A percentile compares a stretch with the other conserved stretches of the same genome.
Evolutionary conservation across 2,329 filamentous ascomycete genomes (phyloP).

Genomic region (Xylaria hypoxylon): DNA sequence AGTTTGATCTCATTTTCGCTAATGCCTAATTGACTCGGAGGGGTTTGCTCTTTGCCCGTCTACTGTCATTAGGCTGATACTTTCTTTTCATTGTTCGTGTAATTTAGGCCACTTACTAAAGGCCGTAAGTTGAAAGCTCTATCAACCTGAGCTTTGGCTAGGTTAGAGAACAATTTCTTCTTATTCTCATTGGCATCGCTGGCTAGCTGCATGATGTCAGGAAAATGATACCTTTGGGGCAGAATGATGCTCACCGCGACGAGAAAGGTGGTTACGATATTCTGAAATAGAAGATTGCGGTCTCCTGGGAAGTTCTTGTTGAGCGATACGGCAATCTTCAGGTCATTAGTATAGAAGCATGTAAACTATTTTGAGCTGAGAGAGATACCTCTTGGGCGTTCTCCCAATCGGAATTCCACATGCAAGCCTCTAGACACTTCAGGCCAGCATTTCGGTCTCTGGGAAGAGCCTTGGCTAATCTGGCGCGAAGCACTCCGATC

Average conservation of each 20-base stretch:
- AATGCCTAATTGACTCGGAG: slow-evolving; percentile 18
- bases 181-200: slow-evolving; percentile 58
- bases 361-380: neutral
- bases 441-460: slow-evolving; percentile 57
- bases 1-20: slow-evolving; percentile 43
- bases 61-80: slow-evolving; percentile 24
- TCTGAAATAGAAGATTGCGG: slow-evolving; percentile 64
- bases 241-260: slow-evolving; percentile 57
- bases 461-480: slow-evolving; percentile 65
- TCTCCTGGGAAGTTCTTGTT: slow-evolving; percentile 64
- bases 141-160: slow-evolving; percentile 53
- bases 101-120: slow-evolving; percentile 7
- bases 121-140: slow-evolving; percentile 44
- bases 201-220: slow-evolving; percentile 38
- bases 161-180: slow-evolving; percentile 63
- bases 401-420: slow-evolving; percentile 66
- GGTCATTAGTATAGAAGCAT: slow-evolving; percentile 21
- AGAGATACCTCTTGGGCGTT: slow-evolving; percentile 66
- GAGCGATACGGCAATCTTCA: slow-evolving; percentile 65
- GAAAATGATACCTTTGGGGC: neutral
- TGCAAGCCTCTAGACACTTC: slow-evolving; percentile 63
- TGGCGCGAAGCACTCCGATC: slow-evolving; percentile 62
- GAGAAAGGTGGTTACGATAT: slow-evolving; percentile 65
- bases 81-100: neutral
- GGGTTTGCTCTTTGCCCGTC: slow-evolving; percentile 25